A percentile compares a stretch with the other conserved stretches of the same genome.
phyloP scores from a whole-genome alignment of 306 rosid genomes.

The Lagenaria siceraria region DNA sequence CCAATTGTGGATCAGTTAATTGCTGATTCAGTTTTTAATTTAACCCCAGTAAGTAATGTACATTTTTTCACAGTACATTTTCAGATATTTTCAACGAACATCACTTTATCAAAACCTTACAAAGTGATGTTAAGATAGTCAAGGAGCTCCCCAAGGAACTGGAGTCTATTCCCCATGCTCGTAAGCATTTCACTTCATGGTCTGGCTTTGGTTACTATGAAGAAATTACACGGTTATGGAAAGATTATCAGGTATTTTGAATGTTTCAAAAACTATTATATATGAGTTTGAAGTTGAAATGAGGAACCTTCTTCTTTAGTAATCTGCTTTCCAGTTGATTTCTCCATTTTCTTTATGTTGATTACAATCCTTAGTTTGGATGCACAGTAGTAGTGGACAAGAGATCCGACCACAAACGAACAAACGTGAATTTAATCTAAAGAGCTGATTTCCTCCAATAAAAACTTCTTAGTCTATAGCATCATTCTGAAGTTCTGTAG shows the following conservation, averaged over 20 bases:
- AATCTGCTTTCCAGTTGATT: background rate
- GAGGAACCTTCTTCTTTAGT: background rate
- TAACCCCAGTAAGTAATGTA: constrained; percentile 6
- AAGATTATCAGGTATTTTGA: constrained; percentile 57
- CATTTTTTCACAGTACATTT: constrained; percentile 46
- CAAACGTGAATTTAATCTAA: background rate
- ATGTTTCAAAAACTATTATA: constrained; percentile 2
- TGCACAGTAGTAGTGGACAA: background rate
- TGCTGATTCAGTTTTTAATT: background rate
- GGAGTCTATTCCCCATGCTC: constrained; percentile 58
- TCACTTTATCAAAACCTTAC: constrained; percentile 67
- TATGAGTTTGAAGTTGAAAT: background rate
- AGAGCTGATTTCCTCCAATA: background rate
- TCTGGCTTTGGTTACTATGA: constrained; percentile 64
- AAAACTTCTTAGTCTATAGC: background rate
- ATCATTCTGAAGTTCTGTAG: background rate
- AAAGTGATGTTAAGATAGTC: constrained; percentile 53
- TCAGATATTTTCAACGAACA: constrained; percentile 78
- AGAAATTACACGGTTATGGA: constrained; percentile 65
- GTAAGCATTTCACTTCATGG: constrained; percentile 91
- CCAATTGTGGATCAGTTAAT: constrained; percentile 8
- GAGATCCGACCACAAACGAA: background rate
- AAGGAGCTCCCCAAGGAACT: constrained; percentile 59
- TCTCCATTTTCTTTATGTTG: background rate
- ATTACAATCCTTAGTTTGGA: background rate